A percentile compares a stretch with the other conserved stretches of the same genome.
phyloP scores from a whole-genome alignment of 2,329 filamentous ascomycete species.

The Tolypocladium inflatum region DNA sequence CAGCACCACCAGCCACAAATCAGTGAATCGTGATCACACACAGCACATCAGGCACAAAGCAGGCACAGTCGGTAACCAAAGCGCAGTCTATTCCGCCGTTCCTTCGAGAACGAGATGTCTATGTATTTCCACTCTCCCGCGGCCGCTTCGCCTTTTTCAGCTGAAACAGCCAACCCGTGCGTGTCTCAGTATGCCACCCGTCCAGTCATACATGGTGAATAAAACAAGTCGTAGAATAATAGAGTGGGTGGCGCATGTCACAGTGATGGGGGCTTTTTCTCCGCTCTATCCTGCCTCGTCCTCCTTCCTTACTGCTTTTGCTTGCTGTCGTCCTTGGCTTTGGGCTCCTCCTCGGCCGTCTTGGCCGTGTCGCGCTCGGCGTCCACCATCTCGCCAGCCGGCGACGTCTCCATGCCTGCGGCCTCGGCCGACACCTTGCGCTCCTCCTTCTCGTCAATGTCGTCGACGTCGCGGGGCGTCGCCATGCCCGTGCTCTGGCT shows the following conservation, averaged over 20 bases:
- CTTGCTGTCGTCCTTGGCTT: slow-evolving; percentile 4
- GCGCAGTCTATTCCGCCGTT: not conserved
- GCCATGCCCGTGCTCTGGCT: slow-evolving; percentile 66
- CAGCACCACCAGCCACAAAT: too few relatives aligned
- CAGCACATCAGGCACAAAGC: not conserved
- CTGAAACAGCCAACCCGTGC: not conserved
- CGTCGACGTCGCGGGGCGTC: slow-evolving; percentile 73
- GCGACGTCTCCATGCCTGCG: slow-evolving; percentile 34
- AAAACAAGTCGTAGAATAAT: not conserved
- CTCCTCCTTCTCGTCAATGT: slow-evolving; percentile 93
- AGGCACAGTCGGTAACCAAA: not conserved
- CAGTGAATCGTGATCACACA: too few relatives aligned
- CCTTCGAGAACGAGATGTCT: not conserved
- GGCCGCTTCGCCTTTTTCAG: not conserved
- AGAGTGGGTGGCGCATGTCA: not conserved
- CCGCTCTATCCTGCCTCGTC: not conserved
- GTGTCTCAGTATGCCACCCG: not conserved
- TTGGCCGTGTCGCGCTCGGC: slow-evolving; percentile 40
- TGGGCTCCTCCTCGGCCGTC: slow-evolving; percentile 16
- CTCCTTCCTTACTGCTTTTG: not conserved
- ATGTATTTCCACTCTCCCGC: not conserved
- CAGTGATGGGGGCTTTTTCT: not conserved
- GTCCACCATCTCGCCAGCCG: slow-evolving; percentile 43
- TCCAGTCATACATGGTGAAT: not conserved
- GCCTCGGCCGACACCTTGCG: slow-evolving; percentile 43